Percentiles rank a stretch among this genome's conserved stretches.
Conservation (phyloP, 495 filamentous ascomycete genomes). For the Penicillium pulvis region DNA sequence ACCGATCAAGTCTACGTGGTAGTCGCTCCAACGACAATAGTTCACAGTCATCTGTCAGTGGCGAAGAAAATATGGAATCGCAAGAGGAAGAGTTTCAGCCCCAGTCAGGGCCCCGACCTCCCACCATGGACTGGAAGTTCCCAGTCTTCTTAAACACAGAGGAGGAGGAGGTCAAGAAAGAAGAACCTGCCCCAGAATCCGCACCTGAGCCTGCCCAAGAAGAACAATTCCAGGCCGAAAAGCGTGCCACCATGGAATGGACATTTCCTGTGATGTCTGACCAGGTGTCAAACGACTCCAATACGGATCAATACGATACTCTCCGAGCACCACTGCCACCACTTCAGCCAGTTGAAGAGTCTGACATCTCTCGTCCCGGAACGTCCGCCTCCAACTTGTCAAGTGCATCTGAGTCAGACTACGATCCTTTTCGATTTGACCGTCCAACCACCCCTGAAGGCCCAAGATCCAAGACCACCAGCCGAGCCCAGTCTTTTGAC, state of each 20-base stretch:
- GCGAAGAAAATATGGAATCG: constrained; percentile 25
- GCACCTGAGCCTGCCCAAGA: constrained; percentile 22
- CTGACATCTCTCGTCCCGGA: constrained; percentile 39
- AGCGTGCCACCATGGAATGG: constrained; percentile 47
- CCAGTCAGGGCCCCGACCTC: constrained; percentile 42
- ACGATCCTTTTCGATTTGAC: constrained; percentile 51
- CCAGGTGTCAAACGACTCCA: constrained; percentile 14
- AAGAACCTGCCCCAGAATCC: constrained; percentile 10
- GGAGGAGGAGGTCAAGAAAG: constrained; percentile 11
- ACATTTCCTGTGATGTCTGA: constrained; percentile 49
- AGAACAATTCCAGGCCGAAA: constrained; percentile 30
- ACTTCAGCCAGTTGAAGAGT: constrained; percentile 25
- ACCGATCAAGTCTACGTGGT: constrained; percentile 42
- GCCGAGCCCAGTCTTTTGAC: constrained; percentile 24
- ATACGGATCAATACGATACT: constrained; percentile 32
- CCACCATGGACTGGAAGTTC: constrained; percentile 55
- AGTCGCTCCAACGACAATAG: constrained; percentile 40
- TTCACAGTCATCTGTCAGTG: constrained; percentile 35
- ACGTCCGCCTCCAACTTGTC: constrained; percentile 43
- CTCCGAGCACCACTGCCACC: constrained; percentile 35
- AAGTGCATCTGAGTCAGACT: constrained; percentile 42
- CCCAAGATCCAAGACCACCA: not conserved
- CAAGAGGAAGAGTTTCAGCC: constrained; percentile 37
- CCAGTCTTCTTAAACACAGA: constrained; percentile 37
- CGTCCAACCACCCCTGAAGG: constrained; percentile 35